Conservation (phyloP, 2,329 filamentous ascomycete genomes). For the Aspergillus quadrilineatus region DNA sequence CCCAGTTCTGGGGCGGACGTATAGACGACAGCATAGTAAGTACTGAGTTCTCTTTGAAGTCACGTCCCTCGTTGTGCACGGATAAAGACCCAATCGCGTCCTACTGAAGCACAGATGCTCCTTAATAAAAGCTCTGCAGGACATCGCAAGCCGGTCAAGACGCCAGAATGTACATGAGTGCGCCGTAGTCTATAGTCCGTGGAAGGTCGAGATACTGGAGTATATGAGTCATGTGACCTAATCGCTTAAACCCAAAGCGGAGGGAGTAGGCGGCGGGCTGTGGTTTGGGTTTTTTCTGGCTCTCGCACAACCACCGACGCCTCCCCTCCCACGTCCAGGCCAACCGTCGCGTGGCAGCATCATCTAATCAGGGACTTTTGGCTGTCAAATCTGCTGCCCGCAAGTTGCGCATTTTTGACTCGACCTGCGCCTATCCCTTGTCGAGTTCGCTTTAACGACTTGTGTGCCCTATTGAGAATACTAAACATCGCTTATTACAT, state of each 20-base stretch:
- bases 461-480: slow-evolving; percentile 14
- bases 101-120: not conserved
- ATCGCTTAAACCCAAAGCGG: slow-evolving; percentile 40
- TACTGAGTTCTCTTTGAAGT: not conserved
- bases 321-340: slow-evolving; percentile 24
- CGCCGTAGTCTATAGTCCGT: not conserved
- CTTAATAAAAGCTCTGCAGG: not conserved
- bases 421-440: slow-evolving; percentile 15
- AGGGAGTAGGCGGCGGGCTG: slow-evolving; percentile 13
- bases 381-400: slow-evolving; percentile 32
- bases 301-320: slow-evolving; percentile 33
- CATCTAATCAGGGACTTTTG: slow-evolving; percentile 23
- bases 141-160: not conserved
- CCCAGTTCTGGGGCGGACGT: too few species aligned
- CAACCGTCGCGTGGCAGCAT: slow-evolving; percentile 40
- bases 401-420: slow-evolving; percentile 25
- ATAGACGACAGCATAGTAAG: not conserved
- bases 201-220: not conserved
- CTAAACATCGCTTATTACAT: slow-evolving; percentile 24
- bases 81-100: not conserved
- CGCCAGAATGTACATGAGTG: not conserved
- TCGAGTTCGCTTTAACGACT: slow-evolving; percentile 7
- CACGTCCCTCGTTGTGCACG: not conserved
- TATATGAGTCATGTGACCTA: slow-evolving; percentile 28
- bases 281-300: slow-evolving; percentile 31